Base-by-base conservation (phyloP, 2,329 filamentous ascomycete species). In the Colletotrichum aenigma region DNA sequence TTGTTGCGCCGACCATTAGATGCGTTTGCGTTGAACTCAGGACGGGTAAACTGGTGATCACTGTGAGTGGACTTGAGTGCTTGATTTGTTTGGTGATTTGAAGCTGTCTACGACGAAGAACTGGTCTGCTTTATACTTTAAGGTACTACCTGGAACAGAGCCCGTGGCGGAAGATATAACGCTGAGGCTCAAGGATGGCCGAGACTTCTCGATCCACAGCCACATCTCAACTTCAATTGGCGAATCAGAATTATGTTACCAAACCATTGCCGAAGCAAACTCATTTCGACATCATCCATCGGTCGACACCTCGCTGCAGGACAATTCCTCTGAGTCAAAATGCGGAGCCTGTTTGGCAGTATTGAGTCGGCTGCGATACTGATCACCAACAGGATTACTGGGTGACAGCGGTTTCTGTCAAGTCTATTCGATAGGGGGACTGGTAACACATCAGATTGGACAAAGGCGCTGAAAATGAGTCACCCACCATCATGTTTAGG, bases 271-370 rank as follows among this genome's bases (percentile, higher is more conserved):
- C 34, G 8, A 28, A 28, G 26, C 3, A 9, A 69, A 24, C 28
- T 26, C 30, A 26, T 34, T 36, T 30, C 32, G 24, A 70, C 60
- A 58, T 71, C 30, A 75, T 56, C 26, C 43, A 48, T 43, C 28
- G 10, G n/a, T 8, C 18, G 64, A 43, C 34, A 13, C 26, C 43
- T 15, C 24, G 5, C 21, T 28, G 7, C 15, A 66, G 21, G 16
- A 68, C 21, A n/a, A 60, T 30, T 72, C 4, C 8, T 10, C n/a
- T 75, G 70, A 69, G 43, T 65, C 73, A 75, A 26, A 65, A 28
- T 28, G 70, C 34, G 70, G 43, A 13, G 9, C 18, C 8, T 0
- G 32, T 67, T 66, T 26, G 36, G 18, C 24, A 26, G 12, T 10
- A 9, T 3, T 7, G 10, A 15, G 26, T 55, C 7, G n/a, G 18